Conservation (phyloP, 371 early-diverging fungal species). For the Mortierella sp. region DNA sequence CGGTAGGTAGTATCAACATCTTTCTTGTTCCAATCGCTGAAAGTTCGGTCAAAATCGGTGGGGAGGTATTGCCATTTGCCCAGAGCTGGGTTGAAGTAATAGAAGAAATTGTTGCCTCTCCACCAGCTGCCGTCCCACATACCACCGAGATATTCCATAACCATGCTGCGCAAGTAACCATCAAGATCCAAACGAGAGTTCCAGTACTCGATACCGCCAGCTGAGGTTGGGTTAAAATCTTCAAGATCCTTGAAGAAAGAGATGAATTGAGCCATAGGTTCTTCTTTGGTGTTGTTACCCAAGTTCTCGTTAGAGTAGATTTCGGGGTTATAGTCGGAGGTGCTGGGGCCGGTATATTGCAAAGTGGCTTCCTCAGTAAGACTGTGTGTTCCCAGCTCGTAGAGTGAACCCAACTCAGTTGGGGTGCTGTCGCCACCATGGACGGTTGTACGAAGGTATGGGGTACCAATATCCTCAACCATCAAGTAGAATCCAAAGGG, state of each 20-base stretch:
- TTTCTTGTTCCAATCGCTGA: conserved; percentile 60
- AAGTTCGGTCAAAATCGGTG: conserved; percentile 65
- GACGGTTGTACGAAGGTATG: conserved; percentile 59
- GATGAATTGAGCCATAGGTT: conserved; percentile 60
- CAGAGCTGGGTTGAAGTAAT: conserved; percentile 45
- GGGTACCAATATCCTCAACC: conserved; percentile 66
- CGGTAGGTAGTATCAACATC: conserved; percentile 31
- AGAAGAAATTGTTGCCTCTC: conserved; percentile 54
- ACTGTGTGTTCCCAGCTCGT: conserved; percentile 23
- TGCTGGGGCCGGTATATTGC: conserved; percentile 36
- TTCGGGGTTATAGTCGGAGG: conserved; percentile 55
- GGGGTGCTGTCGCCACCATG: conserved; percentile 58
- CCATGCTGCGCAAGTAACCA: conserved; percentile 61
- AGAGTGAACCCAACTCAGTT: conserved; percentile 56
- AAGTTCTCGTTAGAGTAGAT: conserved; percentile 58
- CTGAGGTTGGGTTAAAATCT: conserved; percentile 29
- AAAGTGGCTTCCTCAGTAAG: neutral
- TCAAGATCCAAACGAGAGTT: conserved; percentile 42
- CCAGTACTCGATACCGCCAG: conserved; percentile 43
- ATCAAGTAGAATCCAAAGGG: conserved; percentile 65
- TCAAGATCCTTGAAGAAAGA: conserved; percentile 52
- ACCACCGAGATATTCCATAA: conserved; percentile 63
- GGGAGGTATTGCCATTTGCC: conserved; percentile 57
- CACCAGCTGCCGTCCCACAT: conserved; percentile 63
- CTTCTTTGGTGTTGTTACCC: conserved; percentile 39